Conservation (phyloP, 768 basidiomycete genomes). For the Mrakia gelida region DNA sequence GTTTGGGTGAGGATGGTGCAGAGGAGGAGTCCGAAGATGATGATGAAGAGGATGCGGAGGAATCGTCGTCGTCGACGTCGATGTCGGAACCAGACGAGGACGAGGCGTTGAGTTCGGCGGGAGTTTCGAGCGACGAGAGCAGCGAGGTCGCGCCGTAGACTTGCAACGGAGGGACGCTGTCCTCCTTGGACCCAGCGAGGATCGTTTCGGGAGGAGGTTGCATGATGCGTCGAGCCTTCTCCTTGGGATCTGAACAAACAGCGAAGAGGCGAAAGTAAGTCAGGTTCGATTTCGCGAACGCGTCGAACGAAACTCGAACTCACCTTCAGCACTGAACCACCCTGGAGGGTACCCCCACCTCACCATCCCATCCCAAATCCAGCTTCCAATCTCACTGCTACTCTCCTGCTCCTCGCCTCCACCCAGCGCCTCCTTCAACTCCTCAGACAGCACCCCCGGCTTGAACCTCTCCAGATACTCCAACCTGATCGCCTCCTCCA, state of each 20-base stretch:
- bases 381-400: constrained; percentile 14
- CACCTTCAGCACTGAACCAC: constrained; percentile 47
- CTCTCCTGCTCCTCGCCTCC: background rate
- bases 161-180: constrained; percentile 36
- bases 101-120: background rate
- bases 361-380: constrained; percentile 52
- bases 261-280: constrained; percentile 27
- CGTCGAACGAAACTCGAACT: background rate
- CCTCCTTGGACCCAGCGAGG: background rate
- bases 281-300: background rate
- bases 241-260: constrained; percentile 53
- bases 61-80: background rate
- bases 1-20: constrained; percentile 14
- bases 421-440: constrained; percentile 16
- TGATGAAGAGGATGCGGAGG: constrained; percentile 10
- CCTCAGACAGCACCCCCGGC: constrained; percentile 18
- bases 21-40: constrained; percentile 21
- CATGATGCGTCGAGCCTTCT: constrained; percentile 53
- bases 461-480: constrained; percentile 10
- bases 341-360: constrained; percentile 75
- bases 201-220: background rate
- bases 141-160: constrained; percentile 40
- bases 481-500: constrained; percentile 8
- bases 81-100: too few species aligned
- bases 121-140: constrained; percentile 33